These are phyloP conservation scores for Naganishia vaughanmartiniae DNA, from an alignment of 768 basidiomycete genomes.

Conservation along the genomic window DNA sequence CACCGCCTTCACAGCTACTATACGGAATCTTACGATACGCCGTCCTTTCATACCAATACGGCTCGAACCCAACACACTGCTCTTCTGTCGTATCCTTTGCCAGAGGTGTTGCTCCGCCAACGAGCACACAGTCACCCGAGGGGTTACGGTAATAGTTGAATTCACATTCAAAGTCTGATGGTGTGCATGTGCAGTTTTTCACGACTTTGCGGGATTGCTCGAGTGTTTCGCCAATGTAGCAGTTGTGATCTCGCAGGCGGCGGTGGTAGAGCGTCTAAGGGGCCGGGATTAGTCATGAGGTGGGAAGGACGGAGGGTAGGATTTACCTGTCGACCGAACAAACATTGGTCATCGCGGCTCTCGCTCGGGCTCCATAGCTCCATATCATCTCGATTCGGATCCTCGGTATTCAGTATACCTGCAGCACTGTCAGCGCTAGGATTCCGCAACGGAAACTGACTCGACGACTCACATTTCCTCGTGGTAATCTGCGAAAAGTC, in stretches of 20 bases:
- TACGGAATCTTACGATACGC: conserved; percentile 85
- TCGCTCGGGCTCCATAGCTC: conserved; percentile 96
- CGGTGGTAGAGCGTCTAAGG: conserved; percentile 84
- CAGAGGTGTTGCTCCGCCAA: conserved; percentile 66
- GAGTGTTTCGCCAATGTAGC: conserved; percentile 71
- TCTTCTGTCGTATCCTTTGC: conserved; percentile 51
- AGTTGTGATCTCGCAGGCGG: conserved; percentile 71
- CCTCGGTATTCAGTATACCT: conserved; percentile 69
- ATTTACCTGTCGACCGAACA: conserved; percentile 84
- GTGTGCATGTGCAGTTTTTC: conserved; percentile 69
- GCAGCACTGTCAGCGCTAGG: conserved; percentile 3
- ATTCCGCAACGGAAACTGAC: neutral
- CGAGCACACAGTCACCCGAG: conserved; percentile 72
- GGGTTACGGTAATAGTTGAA: conserved; percentile 79
- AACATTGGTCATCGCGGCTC: conserved; percentile 76
- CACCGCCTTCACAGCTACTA: conserved; percentile 79
- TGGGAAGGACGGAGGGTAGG: too few species aligned
- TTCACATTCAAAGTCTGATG: conserved; percentile 92
- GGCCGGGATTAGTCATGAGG: neutral
- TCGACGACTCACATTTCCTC: conserved; percentile 64
- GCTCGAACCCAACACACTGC: conserved; percentile 55
- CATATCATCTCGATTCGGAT: conserved; percentile 85
- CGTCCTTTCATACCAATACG: conserved; percentile 92
- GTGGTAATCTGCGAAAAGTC: conserved; percentile 80
- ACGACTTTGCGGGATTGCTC: conserved; percentile 61